A percentile compares a stretch with the other conserved stretches of the same genome.
Conservation (phyloP, 768 basidiomycete genomes). For the Mycena belliarum region DNA sequence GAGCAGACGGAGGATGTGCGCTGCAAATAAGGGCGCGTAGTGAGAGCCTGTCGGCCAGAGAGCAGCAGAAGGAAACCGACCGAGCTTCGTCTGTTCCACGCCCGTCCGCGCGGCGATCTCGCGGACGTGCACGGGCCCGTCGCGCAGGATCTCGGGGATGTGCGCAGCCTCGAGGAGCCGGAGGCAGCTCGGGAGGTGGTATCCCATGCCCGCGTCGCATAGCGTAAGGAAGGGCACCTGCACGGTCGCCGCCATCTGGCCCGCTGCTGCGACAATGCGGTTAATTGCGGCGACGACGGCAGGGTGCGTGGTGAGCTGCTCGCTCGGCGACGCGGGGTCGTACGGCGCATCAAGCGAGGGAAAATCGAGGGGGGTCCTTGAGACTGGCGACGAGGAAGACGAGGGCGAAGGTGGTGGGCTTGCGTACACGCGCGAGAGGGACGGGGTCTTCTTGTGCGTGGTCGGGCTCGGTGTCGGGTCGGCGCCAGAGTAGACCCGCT, state of each 20-base stretch:
- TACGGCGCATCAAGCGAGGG: constrained; percentile 55
- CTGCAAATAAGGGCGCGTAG: constrained; percentile 34
- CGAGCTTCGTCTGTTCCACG: constrained; percentile 51
- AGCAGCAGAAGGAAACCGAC: constrained; percentile 30
- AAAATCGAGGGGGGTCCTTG: constrained; percentile 44
- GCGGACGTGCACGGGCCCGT: constrained; percentile 56
- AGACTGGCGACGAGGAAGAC: constrained; percentile 9
- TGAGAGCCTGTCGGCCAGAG: neutral
- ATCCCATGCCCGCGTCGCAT: constrained; percentile 76
- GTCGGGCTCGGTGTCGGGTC: neutral
- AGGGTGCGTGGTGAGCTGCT: constrained; percentile 61
- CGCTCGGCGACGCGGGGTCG: constrained; percentile 46
- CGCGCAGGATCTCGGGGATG: constrained; percentile 67
- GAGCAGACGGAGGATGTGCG: constrained; percentile 72
- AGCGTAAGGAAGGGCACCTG: constrained; percentile 71
- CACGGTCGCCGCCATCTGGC: constrained; percentile 64
- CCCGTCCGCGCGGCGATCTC: constrained; percentile 46
- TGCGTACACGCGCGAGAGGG: constrained; percentile 15
- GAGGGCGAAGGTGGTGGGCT: constrained; percentile 25
- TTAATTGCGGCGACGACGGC: constrained; percentile 59
- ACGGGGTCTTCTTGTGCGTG: neutral
- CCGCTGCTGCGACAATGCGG: constrained; percentile 67
- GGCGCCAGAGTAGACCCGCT: constrained; percentile 48
- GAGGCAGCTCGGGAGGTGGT: constrained; percentile 74
- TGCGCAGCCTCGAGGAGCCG: constrained; percentile 74